Conservation (phyloP, 345 rosid species). For the Noccaea caerulescens region DNA sequence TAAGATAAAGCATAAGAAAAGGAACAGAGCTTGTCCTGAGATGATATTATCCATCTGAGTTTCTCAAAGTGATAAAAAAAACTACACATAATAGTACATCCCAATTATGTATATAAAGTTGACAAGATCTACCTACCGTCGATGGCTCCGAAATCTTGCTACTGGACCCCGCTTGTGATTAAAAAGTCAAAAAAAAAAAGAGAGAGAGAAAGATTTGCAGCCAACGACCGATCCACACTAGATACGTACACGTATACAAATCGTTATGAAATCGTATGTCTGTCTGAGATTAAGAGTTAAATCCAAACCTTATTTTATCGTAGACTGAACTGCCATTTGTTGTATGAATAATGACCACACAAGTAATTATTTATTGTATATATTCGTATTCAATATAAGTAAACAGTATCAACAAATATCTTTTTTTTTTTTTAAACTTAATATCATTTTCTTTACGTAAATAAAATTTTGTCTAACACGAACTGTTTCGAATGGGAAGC, state of each 20-base stretch:
- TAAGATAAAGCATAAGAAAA: no score
- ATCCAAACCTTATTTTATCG: neutral
- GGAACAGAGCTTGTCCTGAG: no score
- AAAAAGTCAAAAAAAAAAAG: neutral
- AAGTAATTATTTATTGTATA: neutral
- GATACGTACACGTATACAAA: conserved; percentile 1
- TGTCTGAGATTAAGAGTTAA: neutral
- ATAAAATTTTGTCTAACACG: no score
- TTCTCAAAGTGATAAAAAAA: neutral
- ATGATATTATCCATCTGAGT: neutral
- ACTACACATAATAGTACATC: no score
- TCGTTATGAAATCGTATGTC: neutral
- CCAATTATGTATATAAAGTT: neutral
- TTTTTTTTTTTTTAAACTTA: neutral
- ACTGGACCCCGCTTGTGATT: neutral
- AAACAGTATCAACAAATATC: neutral
- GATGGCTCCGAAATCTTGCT: neutral
- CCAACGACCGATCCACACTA: neutral
- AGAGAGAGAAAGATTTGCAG: no score
- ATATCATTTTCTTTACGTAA: no score
- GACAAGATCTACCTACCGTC: no score
- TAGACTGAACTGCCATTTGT: neutral
- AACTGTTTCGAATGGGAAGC: neutral
- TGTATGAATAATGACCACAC: neutral
- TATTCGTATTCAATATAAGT: neutral